phyloP scores from a whole-genome alignment of 192 early-diverging fungal species.

The Funneliformis geosporum region DNA sequence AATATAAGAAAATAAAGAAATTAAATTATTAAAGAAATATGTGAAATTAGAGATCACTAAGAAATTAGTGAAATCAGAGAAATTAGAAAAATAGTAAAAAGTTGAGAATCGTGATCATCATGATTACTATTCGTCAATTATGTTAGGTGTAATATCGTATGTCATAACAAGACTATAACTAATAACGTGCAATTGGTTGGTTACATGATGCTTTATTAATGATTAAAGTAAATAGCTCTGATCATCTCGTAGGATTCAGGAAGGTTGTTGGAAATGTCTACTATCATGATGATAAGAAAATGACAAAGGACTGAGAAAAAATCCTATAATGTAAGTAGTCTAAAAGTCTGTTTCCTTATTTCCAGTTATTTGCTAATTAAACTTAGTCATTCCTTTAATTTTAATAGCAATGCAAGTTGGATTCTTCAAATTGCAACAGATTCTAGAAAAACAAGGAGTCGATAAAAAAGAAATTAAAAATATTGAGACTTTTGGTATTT shows the following conservation, averaged over 20 bases:
- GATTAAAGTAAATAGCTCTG: background rate
- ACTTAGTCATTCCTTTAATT: background rate
- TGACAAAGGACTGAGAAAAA: background rate
- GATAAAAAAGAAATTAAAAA: background rate
- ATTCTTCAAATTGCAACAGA: background rate
- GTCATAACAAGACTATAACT: too few relatives aligned
- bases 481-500: background rate
- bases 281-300: constrained; percentile 1
- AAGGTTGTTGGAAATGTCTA: constrained; percentile 2
- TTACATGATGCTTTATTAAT: background rate
- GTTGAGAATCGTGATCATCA: too few relatives aligned
- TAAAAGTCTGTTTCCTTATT: background rate
- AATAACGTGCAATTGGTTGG: background rate
- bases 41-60: too few relatives aligned
- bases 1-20: too few relatives aligned
- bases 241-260: background rate
- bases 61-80: too few relatives aligned
- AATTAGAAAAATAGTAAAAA: too few relatives aligned
- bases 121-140: too few relatives aligned
- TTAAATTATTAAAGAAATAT: too few relatives aligned
- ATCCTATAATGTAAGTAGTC: background rate
- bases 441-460: background rate
- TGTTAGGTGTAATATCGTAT: too few relatives aligned
- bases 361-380: background rate
- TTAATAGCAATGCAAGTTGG: constrained; percentile 17